Evolutionary conservation across 768 basidiomycete genomes (phyloP).

Genomic region (Suillus bovinus): DNA sequence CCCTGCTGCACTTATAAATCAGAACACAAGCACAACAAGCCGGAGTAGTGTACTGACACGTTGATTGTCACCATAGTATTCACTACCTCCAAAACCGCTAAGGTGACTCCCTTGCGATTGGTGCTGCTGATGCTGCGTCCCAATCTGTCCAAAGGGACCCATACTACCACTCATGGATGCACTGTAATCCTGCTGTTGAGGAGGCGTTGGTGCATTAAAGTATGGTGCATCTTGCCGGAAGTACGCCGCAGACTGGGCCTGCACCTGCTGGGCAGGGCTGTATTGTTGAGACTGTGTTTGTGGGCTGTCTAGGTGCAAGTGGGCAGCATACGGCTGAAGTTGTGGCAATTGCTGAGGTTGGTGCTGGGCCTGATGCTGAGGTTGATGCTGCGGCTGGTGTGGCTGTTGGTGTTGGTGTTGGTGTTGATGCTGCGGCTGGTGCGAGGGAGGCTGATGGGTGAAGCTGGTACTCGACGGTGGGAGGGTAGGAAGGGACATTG

Average conservation of each 20-base stretch:
- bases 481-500: constrained; percentile 5
- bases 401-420: constrained; percentile 22
- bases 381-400: constrained; percentile 24
- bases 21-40: constrained; percentile 6
- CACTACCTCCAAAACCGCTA: constrained; percentile 57
- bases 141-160: constrained; percentile 60
- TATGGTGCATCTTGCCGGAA: constrained; percentile 76
- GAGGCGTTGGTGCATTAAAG: constrained; percentile 79
- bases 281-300: constrained; percentile 37
- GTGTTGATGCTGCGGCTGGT: constrained; percentile 17
- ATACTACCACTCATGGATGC: constrained; percentile 24
- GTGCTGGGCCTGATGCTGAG: constrained; percentile 17
- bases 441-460: background rate
- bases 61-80: constrained; percentile 71
- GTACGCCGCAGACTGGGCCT: constrained; percentile 38
- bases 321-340: constrained; percentile 57
- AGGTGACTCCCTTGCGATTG: constrained; percentile 51
- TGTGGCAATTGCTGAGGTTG: constrained; percentile 36
- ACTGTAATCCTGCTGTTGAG: constrained; percentile 58
- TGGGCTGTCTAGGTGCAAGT: constrained; percentile 61
- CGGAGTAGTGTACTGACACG: constrained; percentile 45
- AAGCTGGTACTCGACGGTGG: constrained; percentile 3
- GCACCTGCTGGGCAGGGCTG: constrained; percentile 37
- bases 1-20: constrained; percentile 43
- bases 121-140: constrained; percentile 49